These are phyloP conservation scores for Truncatella angustata DNA, from an alignment of 2,329 filamentous ascomycete genomes.

Conservation along the genomic window DNA sequence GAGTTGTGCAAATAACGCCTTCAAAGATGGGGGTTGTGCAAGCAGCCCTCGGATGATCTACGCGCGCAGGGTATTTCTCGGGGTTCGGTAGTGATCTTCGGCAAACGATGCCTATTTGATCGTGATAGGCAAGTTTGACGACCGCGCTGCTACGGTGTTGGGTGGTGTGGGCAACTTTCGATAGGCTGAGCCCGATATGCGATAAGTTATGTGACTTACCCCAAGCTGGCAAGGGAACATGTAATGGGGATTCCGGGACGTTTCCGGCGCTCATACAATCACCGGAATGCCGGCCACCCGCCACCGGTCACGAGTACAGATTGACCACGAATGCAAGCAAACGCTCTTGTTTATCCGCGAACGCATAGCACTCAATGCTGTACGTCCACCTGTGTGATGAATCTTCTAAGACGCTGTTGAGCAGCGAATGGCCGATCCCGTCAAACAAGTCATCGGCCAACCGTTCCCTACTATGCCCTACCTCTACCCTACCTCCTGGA, in stretches of 20 bases:
- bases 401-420: too few species aligned
- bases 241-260: constrained; percentile 1
- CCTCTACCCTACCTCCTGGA: constrained; percentile 48
- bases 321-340: too few species aligned
- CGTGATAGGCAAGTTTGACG: not conserved
- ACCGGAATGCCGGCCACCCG: too few species aligned
- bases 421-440: too few species aligned
- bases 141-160: not conserved
- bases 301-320: too few species aligned
- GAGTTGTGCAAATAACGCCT: not conserved
- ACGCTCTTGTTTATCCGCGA: too few species aligned
- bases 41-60: not conserved
- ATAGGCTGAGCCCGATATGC: constrained; percentile 1
- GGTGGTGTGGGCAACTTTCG: not conserved
- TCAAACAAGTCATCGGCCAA: too few species aligned
- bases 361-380: too few species aligned
- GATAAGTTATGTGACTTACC: too few species aligned
- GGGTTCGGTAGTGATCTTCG: not conserved
- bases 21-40: not conserved
- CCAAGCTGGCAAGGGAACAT: too few species aligned
- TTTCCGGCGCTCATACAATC: not conserved
- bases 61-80: not conserved
- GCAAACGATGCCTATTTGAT: not conserved
- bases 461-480: too few species aligned
- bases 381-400: too few species aligned